phyloP scores from a whole-genome alignment of 352 stramenopile species.

The Phytophthora megakarya region DNA sequence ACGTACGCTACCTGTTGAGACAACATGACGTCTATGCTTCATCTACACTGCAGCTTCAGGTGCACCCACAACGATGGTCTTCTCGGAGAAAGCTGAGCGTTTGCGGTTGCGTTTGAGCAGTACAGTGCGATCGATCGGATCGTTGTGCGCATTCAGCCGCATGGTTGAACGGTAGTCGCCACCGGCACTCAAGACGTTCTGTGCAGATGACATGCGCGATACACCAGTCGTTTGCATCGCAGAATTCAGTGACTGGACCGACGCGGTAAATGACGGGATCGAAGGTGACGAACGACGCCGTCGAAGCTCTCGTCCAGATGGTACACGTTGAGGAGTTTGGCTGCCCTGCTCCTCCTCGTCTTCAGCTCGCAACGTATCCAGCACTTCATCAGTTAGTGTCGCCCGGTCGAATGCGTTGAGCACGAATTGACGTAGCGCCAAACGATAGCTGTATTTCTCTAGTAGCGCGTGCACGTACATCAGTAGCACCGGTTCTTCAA shows the following conservation, averaged over 20 bases:
- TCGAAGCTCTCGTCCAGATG: constrained; percentile 52
- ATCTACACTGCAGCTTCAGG: constrained; percentile 83
- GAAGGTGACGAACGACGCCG: constrained; percentile 82
- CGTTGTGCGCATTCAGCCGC: constrained; percentile 61
- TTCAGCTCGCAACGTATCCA: constrained; percentile 62
- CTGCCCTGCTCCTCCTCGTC: constrained; percentile 53
- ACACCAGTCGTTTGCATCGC: constrained; percentile 72
- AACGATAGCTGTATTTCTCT: constrained; percentile 85
- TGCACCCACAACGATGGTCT: constrained; percentile 88
- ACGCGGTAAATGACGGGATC: constrained; percentile 87
- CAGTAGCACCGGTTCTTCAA: constrained; percentile 83
- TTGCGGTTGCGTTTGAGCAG: constrained; percentile 83
- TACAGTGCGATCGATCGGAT: constrained; percentile 73
- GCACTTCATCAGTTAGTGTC: constrained; percentile 73
- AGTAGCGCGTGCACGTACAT: constrained; percentile 84
- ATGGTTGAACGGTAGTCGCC: constrained; percentile 57
- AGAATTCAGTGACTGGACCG: constrained; percentile 80
- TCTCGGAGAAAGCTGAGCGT: constrained; percentile 71
- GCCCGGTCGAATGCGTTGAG: constrained; percentile 85
- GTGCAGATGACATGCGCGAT: constrained; percentile 55
- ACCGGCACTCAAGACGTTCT: constrained; percentile 39
- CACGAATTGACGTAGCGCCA: constrained; percentile 86
- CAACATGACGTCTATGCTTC: neutral
- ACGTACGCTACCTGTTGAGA: neutral
- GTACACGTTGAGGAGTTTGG: constrained; percentile 52